Base-by-base conservation (phyloP, 805 yeast genomes). In the Yarrowia yakushimensis region DNA sequence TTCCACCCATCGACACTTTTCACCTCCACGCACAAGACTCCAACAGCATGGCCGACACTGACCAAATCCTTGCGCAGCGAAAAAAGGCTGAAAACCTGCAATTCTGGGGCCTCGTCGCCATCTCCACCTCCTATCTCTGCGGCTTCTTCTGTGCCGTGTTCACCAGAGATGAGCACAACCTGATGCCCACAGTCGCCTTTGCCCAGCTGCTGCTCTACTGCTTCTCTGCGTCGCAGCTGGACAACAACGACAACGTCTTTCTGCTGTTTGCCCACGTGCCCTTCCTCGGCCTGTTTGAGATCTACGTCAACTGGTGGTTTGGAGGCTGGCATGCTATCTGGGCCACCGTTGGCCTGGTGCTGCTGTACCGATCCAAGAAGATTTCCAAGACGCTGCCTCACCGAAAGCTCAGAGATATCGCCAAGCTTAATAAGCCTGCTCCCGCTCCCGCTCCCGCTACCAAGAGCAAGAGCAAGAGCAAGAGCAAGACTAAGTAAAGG, bases 291-390 rank as follows among this genome's bases (percentile, higher is more conserved):
- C 31, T 11, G 7, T 52, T 52, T 25, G 59, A 52, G 31, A 36
- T 52, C 22, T 52, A 52, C 43, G 59, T 52, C 33, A 52, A 52
- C 43, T 52, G 59, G 59, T 52, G 59, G 59, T 52, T 52, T 36
- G 59, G 59, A 25, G 59, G 33, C 17, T 52, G 59, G 59, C 59
- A 52, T 17, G 12, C 27, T 8, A 13, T 52, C 17, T 52, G 59
- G 59, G 59, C 12, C 18, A 13, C 10, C 7, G 43, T 52, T 1
- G 59, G 59, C 3, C 34, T 52, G 31, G 55, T 23, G 2, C 39
- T 50, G 17, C 31, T 59, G 23, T 31, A 50, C 54, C 13, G 30
- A 25, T 57, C 62, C 36, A 45, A 52, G 43, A n/a, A 6, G 11
- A 36, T 52, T 23, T 25, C 25, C 33, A 52, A 34, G 18, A 34